Conservation (phyloP, 2,329 filamentous ascomycete species). For the Drechmeria coniospora region DNA sequence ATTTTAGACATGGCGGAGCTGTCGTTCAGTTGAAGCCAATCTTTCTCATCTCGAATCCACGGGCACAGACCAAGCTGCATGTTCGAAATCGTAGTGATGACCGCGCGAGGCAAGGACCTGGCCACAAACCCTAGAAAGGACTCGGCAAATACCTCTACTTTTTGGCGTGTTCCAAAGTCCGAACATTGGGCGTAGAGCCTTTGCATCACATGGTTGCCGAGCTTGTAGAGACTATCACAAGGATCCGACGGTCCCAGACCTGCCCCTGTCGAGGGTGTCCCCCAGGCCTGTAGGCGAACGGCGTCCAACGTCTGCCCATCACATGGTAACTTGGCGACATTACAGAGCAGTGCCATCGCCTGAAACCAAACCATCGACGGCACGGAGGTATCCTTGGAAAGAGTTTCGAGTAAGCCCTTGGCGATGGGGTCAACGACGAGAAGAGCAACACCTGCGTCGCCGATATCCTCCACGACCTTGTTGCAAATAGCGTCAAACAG, state of each 20-base stretch:
- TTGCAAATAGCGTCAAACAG: slow-evolving; percentile 42
- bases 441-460: slow-evolving; percentile 50
- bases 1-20: slow-evolving; percentile 23
- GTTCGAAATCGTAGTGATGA: slow-evolving; percentile 38
- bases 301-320: slow-evolving; percentile 50
- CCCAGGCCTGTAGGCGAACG: slow-evolving; percentile 50
- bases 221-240: slow-evolving; percentile 50
- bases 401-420: slow-evolving; percentile 29
- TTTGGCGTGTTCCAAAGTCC: slow-evolving; percentile 19
- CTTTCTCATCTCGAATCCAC: slow-evolving; percentile 48
- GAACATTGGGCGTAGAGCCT: slow-evolving; percentile 35
- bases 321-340: slow-evolving; percentile 35
- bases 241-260: slow-evolving; percentile 41
- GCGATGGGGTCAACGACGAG: slow-evolving; percentile 58
- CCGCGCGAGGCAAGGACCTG: slow-evolving; percentile 35
- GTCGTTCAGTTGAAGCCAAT: slow-evolving; percentile 24
- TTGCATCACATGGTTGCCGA: slow-evolving; percentile 36
- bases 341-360: slow-evolving; percentile 22
- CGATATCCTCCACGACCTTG: slow-evolving; percentile 45
- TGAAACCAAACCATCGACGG: slow-evolving; percentile 20
- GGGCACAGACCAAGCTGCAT: slow-evolving; percentile 44
- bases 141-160: slow-evolving; percentile 25
- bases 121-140: slow-evolving; percentile 31
- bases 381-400: slow-evolving; percentile 4
- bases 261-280: slow-evolving; percentile 13